Evolutionary conservation across 768 basidiomycete species (phyloP).

Genomic region (Crepidotus variabilis): DNA sequence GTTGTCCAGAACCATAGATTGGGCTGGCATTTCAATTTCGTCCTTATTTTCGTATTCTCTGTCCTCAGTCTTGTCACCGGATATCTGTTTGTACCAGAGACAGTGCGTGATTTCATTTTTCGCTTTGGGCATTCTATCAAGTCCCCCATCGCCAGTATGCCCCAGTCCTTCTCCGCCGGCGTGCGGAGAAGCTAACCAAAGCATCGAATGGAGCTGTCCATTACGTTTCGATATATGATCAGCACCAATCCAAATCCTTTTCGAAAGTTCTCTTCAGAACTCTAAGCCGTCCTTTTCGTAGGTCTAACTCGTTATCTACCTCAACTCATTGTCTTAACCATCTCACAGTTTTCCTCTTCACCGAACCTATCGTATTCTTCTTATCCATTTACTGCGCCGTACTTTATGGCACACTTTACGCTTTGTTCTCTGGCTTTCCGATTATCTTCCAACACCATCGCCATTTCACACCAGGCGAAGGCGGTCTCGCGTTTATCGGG

Average conservation of each 20-base stretch:
- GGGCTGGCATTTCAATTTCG: slow-evolving; percentile 64
- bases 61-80: slow-evolving; percentile 39
- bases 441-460: slow-evolving; percentile 54
- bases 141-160: slow-evolving; percentile 39
- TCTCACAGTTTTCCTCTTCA: slow-evolving; percentile 48
- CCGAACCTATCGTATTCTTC: slow-evolving; percentile 60
- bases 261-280: slow-evolving; percentile 41
- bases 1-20: slow-evolving; percentile 43
- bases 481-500: slow-evolving; percentile 62
- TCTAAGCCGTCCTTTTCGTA: slow-evolving; percentile 54
- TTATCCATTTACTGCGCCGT: slow-evolving; percentile 58
- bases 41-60: slow-evolving; percentile 59
- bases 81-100: slow-evolving; percentile 52
- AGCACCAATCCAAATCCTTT: slow-evolving; percentile 37
- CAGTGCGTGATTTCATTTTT: slow-evolving; percentile 29
- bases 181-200: slow-evolving; percentile 40
- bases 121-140: background rate
- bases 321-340: slow-evolving; percentile 4
- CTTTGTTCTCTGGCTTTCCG: slow-evolving; percentile 60
- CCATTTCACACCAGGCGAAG: slow-evolving; percentile 48
- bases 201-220: slow-evolving; percentile 35
- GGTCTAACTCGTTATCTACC: slow-evolving; percentile 12
- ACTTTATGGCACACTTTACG: slow-evolving; percentile 60
- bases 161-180: slow-evolving; percentile 54
- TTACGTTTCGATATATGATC: slow-evolving; percentile 51